Conservation (phyloP, 2,329 filamentous ascomycete genomes). For the Claviceps pusilla region DNA sequence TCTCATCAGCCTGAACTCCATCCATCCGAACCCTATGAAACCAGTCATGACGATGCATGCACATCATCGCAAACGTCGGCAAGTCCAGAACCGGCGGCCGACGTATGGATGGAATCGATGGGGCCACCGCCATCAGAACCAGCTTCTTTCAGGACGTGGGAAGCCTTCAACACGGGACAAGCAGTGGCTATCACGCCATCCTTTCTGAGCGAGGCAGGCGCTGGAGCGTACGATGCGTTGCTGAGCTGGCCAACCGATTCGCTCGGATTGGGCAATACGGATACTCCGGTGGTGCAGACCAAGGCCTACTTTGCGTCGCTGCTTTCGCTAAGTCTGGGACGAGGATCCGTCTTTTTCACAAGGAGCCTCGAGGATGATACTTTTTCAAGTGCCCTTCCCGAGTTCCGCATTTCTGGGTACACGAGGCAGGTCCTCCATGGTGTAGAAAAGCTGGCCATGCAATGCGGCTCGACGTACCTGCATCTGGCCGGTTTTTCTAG, state of each 20-base stretch:
- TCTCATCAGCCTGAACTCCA: neutral
- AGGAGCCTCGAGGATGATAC: slow-evolving; percentile 37
- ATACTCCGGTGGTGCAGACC: slow-evolving; percentile 30
- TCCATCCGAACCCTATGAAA: neutral
- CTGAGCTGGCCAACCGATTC: slow-evolving; percentile 28
- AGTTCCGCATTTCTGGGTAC: slow-evolving; percentile 41
- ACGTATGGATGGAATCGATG: slow-evolving; percentile 33
- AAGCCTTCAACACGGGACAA: slow-evolving; percentile 40
- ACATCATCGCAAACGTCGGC: slow-evolving; percentile 1
- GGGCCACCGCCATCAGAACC: slow-evolving; percentile 10
- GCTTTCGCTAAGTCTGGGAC: slow-evolving; percentile 51
- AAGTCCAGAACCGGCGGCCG: slow-evolving; percentile 7
- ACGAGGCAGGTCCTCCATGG: slow-evolving; percentile 33
- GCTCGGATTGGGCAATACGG: slow-evolving; percentile 21
- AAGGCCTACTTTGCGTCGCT: slow-evolving; percentile 41
- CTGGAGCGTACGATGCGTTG: slow-evolving; percentile 50
- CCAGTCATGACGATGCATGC: neutral
- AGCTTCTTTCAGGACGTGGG: slow-evolving; percentile 50
- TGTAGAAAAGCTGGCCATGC: slow-evolving; percentile 30
- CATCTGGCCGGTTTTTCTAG: slow-evolving; percentile 33
- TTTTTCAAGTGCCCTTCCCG: slow-evolving; percentile 35
- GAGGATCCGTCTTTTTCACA: slow-evolving; percentile 55
- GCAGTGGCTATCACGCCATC: slow-evolving; percentile 24
- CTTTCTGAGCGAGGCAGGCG: slow-evolving; percentile 55
- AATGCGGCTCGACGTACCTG: slow-evolving; percentile 32